Evolutionary conservation across 441 rosid genomes (phyloP), one percentile per base, ranked within the genome.

Genomic region (Syzygium malaccense): DNA sequence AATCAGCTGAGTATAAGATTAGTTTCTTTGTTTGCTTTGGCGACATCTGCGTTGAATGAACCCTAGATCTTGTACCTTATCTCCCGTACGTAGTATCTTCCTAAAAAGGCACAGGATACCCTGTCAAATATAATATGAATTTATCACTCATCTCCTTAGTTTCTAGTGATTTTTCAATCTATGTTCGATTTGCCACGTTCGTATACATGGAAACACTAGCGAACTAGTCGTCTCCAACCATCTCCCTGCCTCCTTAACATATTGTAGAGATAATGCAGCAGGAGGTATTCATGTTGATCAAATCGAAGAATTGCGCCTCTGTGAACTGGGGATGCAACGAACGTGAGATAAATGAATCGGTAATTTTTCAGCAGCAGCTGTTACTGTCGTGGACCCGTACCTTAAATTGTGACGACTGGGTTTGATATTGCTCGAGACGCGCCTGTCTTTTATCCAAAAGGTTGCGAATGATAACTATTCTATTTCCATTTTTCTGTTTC

Each of bases 41-140:
- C 6, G 33, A 14, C 33, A 28, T 14, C 9, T 9, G 14, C 2
- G 0, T 28, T 28, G 68, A n/a, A 60, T 60, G 33, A 60, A 60
- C 18, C 33, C 0, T 28, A 1, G 3, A 60, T 60, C 33, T 0
- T 0, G 8, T 0, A 28, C 66, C 66, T 60, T 14, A 60, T 13
- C 28, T 13, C 66, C 1, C 28, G 2, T 28, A 60, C 68, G 14
- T 28, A 7, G 2, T 14, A 60, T 60, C 9, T 28, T 60, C 68
- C 68, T 60, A 6, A 60, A 60, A 60, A 60, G 68, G 18, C 14
- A 60, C 9, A 1, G 14, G 68, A 60, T 28, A 28, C 0, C 68
- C 5, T 28, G 68, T 28, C 9, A 4, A 60, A 28, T 28, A 15
- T 60, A 60, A 60, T 3, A 28, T 1, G 48, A 13, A 60, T 15